Percentiles rank a stretch among this genome's conserved stretches.
phyloP scores from a whole-genome alignment of 805 yeast genomes.

The Teunomyces aglyptinius region DNA sequence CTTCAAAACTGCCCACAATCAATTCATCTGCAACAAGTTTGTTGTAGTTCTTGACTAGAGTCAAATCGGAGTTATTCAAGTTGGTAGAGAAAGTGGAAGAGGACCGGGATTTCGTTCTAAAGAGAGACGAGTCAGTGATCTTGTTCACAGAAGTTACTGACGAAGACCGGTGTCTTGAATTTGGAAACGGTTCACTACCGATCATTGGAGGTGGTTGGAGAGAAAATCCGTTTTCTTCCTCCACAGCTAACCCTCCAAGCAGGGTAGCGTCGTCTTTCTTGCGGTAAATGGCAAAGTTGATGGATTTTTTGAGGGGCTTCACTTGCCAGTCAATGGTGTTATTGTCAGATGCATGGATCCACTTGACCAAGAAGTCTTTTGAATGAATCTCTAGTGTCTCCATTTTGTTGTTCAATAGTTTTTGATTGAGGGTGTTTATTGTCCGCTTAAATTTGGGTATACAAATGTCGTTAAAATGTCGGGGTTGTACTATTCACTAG shows the following conservation, averaged over 20 bases:
- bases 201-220: slow-evolving; percentile 9
- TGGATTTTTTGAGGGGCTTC: slow-evolving; percentile 58
- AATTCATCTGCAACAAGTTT: slow-evolving; percentile 53
- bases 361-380: slow-evolving; percentile 83
- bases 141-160: slow-evolving; percentile 35
- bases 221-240: background rate
- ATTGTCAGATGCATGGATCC: slow-evolving; percentile 78
- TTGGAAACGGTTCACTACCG: background rate
- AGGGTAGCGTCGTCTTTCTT: slow-evolving; percentile 22
- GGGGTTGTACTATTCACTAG: background rate
- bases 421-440: background rate
- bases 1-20: slow-evolving; percentile 60
- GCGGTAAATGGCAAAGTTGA: slow-evolving; percentile 40
- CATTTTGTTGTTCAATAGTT: slow-evolving; percentile 41
- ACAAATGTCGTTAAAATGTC: slow-evolving; percentile 3
- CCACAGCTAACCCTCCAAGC: background rate
- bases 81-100: slow-evolving; percentile 36
- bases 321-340: slow-evolving; percentile 74
- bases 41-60: slow-evolving; percentile 57
- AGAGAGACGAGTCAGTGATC: slow-evolving; percentile 29
- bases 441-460: slow-evolving; percentile 3
- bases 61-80: slow-evolving; percentile 42
- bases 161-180: slow-evolving; percentile 4
- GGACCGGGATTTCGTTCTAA: slow-evolving; percentile 35
- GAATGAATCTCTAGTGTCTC: slow-evolving; percentile 90